These are phyloP conservation scores for Leccinum disarticulatum DNA, from an alignment of 768 basidiomycete species.

Conservation along the genomic window DNA sequence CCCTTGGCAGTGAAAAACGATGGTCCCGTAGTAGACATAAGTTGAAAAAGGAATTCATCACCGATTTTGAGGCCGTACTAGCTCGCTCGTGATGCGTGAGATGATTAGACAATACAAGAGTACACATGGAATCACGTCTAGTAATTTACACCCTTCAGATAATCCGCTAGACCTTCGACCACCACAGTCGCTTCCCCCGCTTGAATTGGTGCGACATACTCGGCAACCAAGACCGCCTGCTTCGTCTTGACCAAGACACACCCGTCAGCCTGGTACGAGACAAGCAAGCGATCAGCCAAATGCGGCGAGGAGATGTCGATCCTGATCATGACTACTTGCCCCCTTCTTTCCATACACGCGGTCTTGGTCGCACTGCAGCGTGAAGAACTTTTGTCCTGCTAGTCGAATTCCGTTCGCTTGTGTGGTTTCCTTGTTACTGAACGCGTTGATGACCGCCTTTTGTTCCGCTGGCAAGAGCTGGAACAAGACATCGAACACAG, in stretches of 20 bases:
- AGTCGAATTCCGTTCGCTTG: slow-evolving; percentile 64
- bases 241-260: slow-evolving; percentile 73
- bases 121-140: slow-evolving; percentile 31
- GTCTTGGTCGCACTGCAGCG: slow-evolving; percentile 46
- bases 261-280: slow-evolving; percentile 60
- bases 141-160: slow-evolving; percentile 61
- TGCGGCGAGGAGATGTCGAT: background rate
- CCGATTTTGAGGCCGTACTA: too few species aligned
- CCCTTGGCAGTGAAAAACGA: too few species aligned
- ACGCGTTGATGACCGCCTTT: slow-evolving; percentile 37
- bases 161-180: slow-evolving; percentile 74
- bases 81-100: background rate
- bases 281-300: background rate
- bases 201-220: slow-evolving; percentile 66
- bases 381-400: slow-evolving; percentile 74
- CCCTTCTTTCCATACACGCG: slow-evolving; percentile 76
- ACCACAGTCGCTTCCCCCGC: slow-evolving; percentile 63
- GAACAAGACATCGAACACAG: background rate
- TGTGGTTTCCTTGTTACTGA: slow-evolving; percentile 38
- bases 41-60: too few species aligned
- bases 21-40: too few species aligned
- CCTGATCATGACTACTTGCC: slow-evolving; percentile 42
- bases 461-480: slow-evolving; percentile 26
- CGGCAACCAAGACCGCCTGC: slow-evolving; percentile 80
- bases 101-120: background rate